Base-by-base conservation (phyloP, 768 basidiomycete genomes). In the Russula virescens region DNA sequence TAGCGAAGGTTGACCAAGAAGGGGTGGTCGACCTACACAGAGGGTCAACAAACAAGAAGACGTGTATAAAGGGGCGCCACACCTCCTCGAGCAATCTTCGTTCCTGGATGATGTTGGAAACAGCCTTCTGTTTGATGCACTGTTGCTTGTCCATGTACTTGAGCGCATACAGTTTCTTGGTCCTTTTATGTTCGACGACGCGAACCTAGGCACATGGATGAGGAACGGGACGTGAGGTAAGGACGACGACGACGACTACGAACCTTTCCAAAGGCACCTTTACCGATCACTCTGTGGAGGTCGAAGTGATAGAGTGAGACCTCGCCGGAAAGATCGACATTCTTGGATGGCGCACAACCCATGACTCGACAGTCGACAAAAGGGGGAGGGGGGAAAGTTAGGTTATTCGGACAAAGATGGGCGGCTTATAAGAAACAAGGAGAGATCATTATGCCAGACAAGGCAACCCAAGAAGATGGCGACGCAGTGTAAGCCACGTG, bases 181-280 rank as follows among this genome's bases (percentile, higher is more conserved):
- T 77, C 69, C 78, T 75, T 64, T 81, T 82, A 70, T 82, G 82
- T 69, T 83, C 80, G 18, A 83, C 82, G 43, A 83, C 81, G 53
- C 82, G 78, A 65, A 83, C 82, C 81, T 82, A 21, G 19, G 34
- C 3, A 60, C 19, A 42, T 23, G 53, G 8, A 40, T 56, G 23
- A 54, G 46, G 28, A 9, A 18, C 10, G 13, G 19, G 9, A 38
- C 31, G 28, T 9, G 34, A 11, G 28, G 31, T 40, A 55, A 34
- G 18, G 31, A 49, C 58, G 48, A 34, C 35, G 31, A 46, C 58
- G 48, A 34, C 35, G 51, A 38, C 38, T 5, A 73, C 80, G 40
- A 56, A 94, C 95, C 86, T 98, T 98, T 73, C 96, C 96, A 78
- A 98, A 99, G 26, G 96, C 94, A 49, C 97, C 96, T 74, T 94